Conservation (phyloP, 2,329 filamentous ascomycete species). For the Sclerotinia spermophila region DNA sequence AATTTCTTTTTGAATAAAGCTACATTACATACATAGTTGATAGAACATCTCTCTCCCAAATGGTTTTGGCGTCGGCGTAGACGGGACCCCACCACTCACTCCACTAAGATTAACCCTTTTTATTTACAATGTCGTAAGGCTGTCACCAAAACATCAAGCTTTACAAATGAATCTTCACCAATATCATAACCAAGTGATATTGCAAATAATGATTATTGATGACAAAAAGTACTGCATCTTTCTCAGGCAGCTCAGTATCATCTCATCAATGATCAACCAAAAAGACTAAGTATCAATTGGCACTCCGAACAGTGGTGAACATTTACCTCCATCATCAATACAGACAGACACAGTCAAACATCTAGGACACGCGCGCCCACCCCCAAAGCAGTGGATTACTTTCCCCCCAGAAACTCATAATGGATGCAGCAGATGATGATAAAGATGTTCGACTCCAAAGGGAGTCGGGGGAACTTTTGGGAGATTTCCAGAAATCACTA, state of each 20-base stretch:
- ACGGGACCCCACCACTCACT: conserved; percentile 11
- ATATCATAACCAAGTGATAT: not conserved
- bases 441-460: conserved; percentile 60
- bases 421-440: conserved; percentile 61
- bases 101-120: conserved; percentile 9
- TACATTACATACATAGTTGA: not conserved
- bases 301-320: not conserved
- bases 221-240: not conserved
- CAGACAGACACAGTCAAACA: not conserved
- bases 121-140: not conserved
- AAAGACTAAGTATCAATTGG: not conserved
- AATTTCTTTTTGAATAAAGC: not conserved
- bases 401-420: conserved; percentile 33
- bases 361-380: not conserved
- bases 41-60: not conserved
- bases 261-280: not conserved
- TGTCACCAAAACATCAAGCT: not conserved
- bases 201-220: not conserved
- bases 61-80: not conserved
- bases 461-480: conserved; percentile 55
- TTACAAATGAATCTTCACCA: not conserved
- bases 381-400: not conserved
- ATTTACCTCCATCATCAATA: not conserved
- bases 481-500: conserved; percentile 54
- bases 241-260: too few relatives aligned